Percentiles rank a stretch among this genome's conserved stretches.
These are phyloP conservation scores for Ceriops zippeliana DNA, from an alignment of 345 rosid species.

Conservation along the genomic window DNA sequence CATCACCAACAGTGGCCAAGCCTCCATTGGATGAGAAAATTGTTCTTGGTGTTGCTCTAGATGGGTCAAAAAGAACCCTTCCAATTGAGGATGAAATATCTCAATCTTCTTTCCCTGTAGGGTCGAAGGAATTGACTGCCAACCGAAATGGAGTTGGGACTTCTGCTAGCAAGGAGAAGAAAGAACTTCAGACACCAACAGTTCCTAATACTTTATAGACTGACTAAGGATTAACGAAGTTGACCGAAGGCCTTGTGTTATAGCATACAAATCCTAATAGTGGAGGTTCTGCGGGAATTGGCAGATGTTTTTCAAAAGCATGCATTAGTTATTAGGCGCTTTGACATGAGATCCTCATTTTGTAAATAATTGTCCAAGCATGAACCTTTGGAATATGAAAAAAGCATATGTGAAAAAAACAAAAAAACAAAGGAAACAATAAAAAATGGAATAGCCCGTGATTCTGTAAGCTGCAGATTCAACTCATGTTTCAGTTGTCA, in stretches of 20 bases:
- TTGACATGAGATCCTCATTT: not conserved
- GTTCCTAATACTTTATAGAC: slow-evolving; percentile 23
- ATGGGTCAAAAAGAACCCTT: slow-evolving; percentile 83
- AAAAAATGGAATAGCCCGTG: not conserved
- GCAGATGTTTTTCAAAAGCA: slow-evolving; percentile 56
- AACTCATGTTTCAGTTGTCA: not conserved
- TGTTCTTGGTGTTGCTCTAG: slow-evolving; percentile 84
- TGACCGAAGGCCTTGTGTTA: not conserved
- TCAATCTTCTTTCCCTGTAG: slow-evolving; percentile 28
- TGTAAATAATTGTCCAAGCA: slow-evolving; percentile 27
- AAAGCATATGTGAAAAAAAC: not conserved
- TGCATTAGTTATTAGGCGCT: slow-evolving; percentile 13
- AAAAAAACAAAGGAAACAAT: not conserved
- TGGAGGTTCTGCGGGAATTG: slow-evolving; percentile 20
- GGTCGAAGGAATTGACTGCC: slow-evolving; percentile 54
- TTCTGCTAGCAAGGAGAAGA: slow-evolving; percentile 32
- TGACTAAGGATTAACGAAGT: slow-evolving; percentile 1
- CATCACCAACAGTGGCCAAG: slow-evolving; percentile 32
- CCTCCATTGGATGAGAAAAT: slow-evolving; percentile 71
- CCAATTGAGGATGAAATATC: slow-evolving; percentile 64
- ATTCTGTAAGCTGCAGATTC: not conserved
- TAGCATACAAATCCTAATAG: not conserved
- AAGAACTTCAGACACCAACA: slow-evolving; percentile 38
- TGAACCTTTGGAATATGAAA: not conserved
- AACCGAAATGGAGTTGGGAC: slow-evolving; percentile 36